Conservation (phyloP, 2,329 filamentous ascomycete species). For the Colletotrichum euphorbiae region DNA sequence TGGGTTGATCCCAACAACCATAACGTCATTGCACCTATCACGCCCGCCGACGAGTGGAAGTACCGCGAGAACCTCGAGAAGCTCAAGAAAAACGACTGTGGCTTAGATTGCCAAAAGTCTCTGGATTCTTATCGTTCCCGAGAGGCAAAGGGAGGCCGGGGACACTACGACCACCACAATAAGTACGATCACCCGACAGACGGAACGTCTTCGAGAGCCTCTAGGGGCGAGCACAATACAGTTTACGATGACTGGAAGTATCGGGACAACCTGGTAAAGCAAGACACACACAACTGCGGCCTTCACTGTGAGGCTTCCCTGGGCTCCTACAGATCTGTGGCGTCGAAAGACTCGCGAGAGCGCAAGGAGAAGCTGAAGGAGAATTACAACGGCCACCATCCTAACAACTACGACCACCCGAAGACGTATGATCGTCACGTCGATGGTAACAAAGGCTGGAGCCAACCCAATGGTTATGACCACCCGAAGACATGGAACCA, state of each 20-base stretch:
- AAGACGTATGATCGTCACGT: neutral
- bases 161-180: neutral
- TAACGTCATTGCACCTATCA: too few relatives aligned
- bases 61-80: conserved; percentile 9
- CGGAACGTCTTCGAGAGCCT: neutral
- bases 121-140: neutral
- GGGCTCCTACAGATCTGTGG: neutral
- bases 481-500: too few relatives aligned
- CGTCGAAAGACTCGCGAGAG: neutral
- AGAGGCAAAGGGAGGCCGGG: neutral
- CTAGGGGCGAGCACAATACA: conserved; percentile 14
- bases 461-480: too few relatives aligned
- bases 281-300: neutral
- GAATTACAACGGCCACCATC: neutral
- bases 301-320: neutral
- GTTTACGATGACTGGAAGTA: conserved; percentile 5
- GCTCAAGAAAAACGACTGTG: neutral
- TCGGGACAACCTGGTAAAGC: conserved; percentile 21
- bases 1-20: neutral
- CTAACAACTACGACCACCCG: neutral
- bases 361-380: neutral
- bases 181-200: neutral
- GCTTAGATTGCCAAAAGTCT: neutral
- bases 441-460: neutral
- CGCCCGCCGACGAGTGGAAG: neutral